Percentiles rank a stretch among this genome's conserved stretches.
Evolutionary conservation across 1,284 basidiomycete species (phyloP).

Genomic region (Porogramme epimiltina): DNA sequence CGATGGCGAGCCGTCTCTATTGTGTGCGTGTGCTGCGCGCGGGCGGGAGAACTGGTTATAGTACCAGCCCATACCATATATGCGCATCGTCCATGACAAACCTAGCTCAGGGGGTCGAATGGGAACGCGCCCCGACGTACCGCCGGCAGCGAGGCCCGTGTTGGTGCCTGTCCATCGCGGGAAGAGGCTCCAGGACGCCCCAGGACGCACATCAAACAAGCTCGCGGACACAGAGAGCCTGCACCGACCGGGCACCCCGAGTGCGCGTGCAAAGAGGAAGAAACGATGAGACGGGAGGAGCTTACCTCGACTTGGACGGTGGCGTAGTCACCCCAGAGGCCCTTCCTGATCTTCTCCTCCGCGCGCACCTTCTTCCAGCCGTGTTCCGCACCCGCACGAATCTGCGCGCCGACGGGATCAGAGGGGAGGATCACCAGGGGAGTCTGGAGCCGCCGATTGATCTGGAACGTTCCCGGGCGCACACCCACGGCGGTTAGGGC

Average conservation of each 20-base stretch:
- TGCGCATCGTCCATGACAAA: background rate
- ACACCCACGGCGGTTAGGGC: conserved; percentile 21
- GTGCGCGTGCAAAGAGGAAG: too few relatives aligned
- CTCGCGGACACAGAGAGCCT: too few relatives aligned
- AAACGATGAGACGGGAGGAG: background rate
- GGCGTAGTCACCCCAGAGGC: conserved; percentile 26
- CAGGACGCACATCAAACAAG: too few relatives aligned
- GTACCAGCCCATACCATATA: background rate
- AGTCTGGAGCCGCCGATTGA: conserved; percentile 12
- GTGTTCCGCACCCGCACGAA: background rate
- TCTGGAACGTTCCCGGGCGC: conserved; percentile 18
- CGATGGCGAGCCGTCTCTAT: too few relatives aligned
- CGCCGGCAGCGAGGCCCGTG: too few relatives aligned
- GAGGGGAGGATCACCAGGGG: conserved; percentile 24
- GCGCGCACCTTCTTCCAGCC: conserved; percentile 6
- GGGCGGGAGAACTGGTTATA: background rate
- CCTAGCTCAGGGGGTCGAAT: background rate
- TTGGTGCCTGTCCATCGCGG: too few relatives aligned
- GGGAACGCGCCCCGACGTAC: too few relatives aligned
- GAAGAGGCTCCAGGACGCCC: too few relatives aligned
- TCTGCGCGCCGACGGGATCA: conserved; percentile 12
- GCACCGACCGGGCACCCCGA: too few relatives aligned
- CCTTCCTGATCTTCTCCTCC: conserved; percentile 19
- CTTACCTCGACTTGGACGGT: conserved; percentile 19
- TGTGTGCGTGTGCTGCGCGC: too few relatives aligned